Percentiles rank a stretch among this genome's conserved stretches.
These are phyloP conservation scores for Hygrophorus russula DNA, from an alignment of 768 basidiomycete genomes.

Conservation along the genomic window DNA sequence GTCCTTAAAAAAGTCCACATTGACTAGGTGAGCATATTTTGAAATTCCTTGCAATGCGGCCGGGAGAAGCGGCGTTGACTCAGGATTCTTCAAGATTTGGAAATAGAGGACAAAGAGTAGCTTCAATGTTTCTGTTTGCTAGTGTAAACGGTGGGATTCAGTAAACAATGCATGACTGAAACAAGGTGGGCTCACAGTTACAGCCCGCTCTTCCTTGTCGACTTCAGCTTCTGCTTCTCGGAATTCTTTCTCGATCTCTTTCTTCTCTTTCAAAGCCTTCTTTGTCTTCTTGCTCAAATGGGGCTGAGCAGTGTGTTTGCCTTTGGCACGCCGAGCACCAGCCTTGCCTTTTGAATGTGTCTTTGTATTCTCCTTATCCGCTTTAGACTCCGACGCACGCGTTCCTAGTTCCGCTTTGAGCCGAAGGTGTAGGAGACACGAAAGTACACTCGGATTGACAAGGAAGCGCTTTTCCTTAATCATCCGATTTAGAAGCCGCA, in stretches of 20 bases:
- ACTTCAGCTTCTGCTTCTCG: conserved; percentile 91
- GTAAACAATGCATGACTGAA: conserved; percentile 7
- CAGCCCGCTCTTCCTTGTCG: conserved; percentile 80
- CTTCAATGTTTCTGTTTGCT: conserved; percentile 99
- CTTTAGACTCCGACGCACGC: conserved; percentile 61
- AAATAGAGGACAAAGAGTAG: conserved; percentile 96
- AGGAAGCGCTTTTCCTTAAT: conserved; percentile 88
- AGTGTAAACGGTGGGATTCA: neutral
- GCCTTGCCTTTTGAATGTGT: conserved; percentile 32
- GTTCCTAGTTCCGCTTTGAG: conserved; percentile 79
- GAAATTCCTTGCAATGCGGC: conserved; percentile 87
- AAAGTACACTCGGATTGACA: conserved; percentile 81
- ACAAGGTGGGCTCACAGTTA: conserved; percentile 44
- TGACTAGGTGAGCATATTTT: conserved; percentile 91
- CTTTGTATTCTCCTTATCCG: conserved; percentile 39
- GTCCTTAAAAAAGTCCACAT: conserved; percentile 97
- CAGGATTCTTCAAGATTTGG: conserved; percentile 81
- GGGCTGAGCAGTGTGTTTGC: conserved; percentile 47
- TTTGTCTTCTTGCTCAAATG: conserved; percentile 90
- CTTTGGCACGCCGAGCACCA: conserved; percentile 35
- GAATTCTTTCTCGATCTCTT: conserved; percentile 86
- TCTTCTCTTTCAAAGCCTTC: conserved; percentile 77
- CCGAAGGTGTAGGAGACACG: conserved; percentile 75
- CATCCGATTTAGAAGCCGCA: conserved; percentile 90
- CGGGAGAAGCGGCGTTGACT: conserved; percentile 68